Evolutionary conservation across 176 grass and related monocot genomes (phyloP), one percentile per base, ranked within the genome.

Genomic region (Carex cristatella): DNA sequence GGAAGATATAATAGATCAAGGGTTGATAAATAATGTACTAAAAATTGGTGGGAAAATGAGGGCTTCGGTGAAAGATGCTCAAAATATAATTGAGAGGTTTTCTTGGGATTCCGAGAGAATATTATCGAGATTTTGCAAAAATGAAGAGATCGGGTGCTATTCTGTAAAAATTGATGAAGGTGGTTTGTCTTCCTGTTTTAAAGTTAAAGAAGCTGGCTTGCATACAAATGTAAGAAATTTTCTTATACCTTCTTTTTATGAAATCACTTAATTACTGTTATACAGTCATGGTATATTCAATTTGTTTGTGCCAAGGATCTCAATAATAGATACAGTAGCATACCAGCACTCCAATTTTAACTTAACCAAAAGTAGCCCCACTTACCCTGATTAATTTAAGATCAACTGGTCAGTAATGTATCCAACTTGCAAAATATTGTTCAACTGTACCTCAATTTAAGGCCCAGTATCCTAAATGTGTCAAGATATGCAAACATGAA

Each of bases 1-100:
- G 80, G 92, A 98, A 98, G 95, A 98, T 89, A 86, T 98, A 86
- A 85, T 90, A 82, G 85, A 88, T 72, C 85, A 88, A 60, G 87
- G 86, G 71, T 82, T 98, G 79, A 86, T 87, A 23, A 85, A 90
- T 51, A 84, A 82, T 86, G 81, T 76, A 33, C 65, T 49, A 14
- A 53, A 80, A 82, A 46, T 65, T 80, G 85, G 86, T 87, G 82
- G 69, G 27, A 90, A 81, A 75, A 86, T 98, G 30, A 69, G 63
- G 88, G 92, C 91, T 68, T 93, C 86, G 66, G 69, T 94, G 30
- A 84, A 98, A 93, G 86, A 89, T 90, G 90, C 92, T 32, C 58
- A 82, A 75, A 76, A 65, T 46, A 92, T 91, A 76, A 88, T 94
- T 84, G 82, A 85, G 10, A 82, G 89, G 85, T 82, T 98, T 31